Conservation (phyloP, 495 filamentous ascomycete species). For the Penicillium alfredii region DNA sequence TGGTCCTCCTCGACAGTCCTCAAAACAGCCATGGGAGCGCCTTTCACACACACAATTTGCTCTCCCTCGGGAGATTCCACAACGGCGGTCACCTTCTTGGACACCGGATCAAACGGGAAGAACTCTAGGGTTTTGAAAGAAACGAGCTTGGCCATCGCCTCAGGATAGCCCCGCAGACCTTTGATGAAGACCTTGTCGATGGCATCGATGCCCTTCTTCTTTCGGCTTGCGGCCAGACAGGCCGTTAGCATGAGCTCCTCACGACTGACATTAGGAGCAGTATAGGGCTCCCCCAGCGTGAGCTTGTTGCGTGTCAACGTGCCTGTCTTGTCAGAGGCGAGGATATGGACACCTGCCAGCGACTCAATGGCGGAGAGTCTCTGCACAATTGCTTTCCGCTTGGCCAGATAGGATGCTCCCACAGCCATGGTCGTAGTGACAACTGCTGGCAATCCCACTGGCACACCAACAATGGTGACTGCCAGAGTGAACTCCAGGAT, state of each 20-base stretch:
- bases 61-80: slow-evolving; percentile 78
- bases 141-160: slow-evolving; percentile 65
- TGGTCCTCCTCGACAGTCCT: slow-evolving; percentile 79
- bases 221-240: slow-evolving; percentile 84
- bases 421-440: slow-evolving; percentile 97
- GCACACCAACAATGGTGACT: slow-evolving; percentile 88
- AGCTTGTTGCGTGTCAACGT: slow-evolving; percentile 90
- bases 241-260: slow-evolving; percentile 88
- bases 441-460: slow-evolving; percentile 90
- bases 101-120: slow-evolving; percentile 86
- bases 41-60: slow-evolving; percentile 82
- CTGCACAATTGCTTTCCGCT: slow-evolving; percentile 89
- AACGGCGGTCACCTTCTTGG: slow-evolving; percentile 83
- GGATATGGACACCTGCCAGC: slow-evolving; percentile 85
- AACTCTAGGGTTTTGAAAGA: slow-evolving; percentile 78
- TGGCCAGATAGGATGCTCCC: slow-evolving; percentile 83
- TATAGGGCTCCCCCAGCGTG: slow-evolving; percentile 77
- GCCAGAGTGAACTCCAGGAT: slow-evolving; percentile 80
- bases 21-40: slow-evolving; percentile 78
- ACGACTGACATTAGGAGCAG: slow-evolving; percentile 67
- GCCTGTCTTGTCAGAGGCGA: slow-evolving; percentile 92
- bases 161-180: slow-evolving; percentile 70
- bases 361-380: slow-evolving; percentile 93
- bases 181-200: slow-evolving; percentile 95
- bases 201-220: slow-evolving; percentile 91